These are phyloP conservation scores for Fusarium kyushuense DNA, from an alignment of 2,329 filamentous ascomycete genomes.

Conservation along the genomic window DNA sequence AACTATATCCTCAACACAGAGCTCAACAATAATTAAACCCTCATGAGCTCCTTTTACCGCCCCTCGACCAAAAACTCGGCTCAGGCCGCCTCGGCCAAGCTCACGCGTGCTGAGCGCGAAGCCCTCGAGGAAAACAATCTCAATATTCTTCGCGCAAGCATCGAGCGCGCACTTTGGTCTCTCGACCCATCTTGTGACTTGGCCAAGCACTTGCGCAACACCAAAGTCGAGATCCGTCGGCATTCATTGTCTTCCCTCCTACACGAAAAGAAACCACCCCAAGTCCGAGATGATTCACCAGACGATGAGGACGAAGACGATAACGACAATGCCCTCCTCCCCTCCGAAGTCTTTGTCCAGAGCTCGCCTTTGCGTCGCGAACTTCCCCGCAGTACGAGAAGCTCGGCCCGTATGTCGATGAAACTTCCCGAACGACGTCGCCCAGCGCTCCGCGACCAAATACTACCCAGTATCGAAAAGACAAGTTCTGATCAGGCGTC, in stretches of 20 bases:
- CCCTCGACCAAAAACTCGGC: conserved; percentile 24
- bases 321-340: neutral
- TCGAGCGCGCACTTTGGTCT: conserved; percentile 15
- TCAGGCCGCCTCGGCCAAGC: conserved; percentile 27
- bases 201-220: conserved; percentile 6
- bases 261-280: neutral
- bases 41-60: conserved; percentile 33
- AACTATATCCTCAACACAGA: conserved; percentile 2
- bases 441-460: neutral
- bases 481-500: neutral
- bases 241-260: conserved; percentile 13
- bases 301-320: neutral
- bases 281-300: neutral
- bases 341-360: neutral
- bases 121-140: conserved; percentile 26
- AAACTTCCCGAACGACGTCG: conserved; percentile 4
- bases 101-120: conserved; percentile 24
- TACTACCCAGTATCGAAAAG: conserved; percentile 12
- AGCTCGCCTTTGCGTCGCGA: neutral
- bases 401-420: neutral
- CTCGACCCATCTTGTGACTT: conserved; percentile 16
- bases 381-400: conserved; percentile 5
- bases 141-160: conserved; percentile 22
- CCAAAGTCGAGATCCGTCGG: conserved; percentile 8
- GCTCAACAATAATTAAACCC: conserved; percentile 5